Conservation (phyloP, 78 protist genomes). For the Dictyostelium firmibasis region DNA sequence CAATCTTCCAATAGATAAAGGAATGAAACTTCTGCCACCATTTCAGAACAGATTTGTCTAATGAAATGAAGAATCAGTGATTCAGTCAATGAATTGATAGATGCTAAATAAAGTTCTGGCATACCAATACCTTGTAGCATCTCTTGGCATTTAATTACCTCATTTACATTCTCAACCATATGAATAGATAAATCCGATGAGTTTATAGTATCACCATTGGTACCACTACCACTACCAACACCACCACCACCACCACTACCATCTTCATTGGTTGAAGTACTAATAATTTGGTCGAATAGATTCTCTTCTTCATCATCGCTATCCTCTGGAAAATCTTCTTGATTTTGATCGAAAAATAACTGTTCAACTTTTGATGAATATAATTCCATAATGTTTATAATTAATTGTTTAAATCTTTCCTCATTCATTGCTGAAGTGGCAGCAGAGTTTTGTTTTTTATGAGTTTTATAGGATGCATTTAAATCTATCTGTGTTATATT, state of each 20-base stretch:
- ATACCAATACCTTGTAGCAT: constrained; percentile 46
- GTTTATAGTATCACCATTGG: neutral
- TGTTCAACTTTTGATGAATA: constrained; percentile 27
- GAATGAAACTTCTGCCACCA: constrained; percentile 70
- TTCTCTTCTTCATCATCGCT: neutral
- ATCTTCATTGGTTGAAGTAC: neutral
- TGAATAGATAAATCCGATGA: constrained; percentile 10
- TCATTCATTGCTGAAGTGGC: constrained; percentile 56
- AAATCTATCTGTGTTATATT: constrained; percentile 44
- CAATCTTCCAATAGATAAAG: constrained; percentile 69
- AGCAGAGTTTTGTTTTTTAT: constrained; percentile 55
- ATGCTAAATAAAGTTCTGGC: constrained; percentile 25
- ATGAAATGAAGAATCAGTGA: constrained; percentile 44
- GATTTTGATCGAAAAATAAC: constrained; percentile 20
- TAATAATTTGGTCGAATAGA: neutral
- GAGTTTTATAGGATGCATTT: constrained; percentile 31
- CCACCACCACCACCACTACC: neutral
- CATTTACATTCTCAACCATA: constrained; percentile 74
- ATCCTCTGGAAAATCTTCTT: neutral
- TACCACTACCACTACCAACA: no score
- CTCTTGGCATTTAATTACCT: constrained; percentile 56
- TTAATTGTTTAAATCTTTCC: constrained; percentile 38
- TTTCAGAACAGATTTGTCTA: constrained; percentile 57
- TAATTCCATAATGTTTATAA: neutral
- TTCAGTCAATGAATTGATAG: constrained; percentile 25